phyloP scores from a whole-genome alignment of 805 yeast genomes.

The Myxozyma geophila region DNA sequence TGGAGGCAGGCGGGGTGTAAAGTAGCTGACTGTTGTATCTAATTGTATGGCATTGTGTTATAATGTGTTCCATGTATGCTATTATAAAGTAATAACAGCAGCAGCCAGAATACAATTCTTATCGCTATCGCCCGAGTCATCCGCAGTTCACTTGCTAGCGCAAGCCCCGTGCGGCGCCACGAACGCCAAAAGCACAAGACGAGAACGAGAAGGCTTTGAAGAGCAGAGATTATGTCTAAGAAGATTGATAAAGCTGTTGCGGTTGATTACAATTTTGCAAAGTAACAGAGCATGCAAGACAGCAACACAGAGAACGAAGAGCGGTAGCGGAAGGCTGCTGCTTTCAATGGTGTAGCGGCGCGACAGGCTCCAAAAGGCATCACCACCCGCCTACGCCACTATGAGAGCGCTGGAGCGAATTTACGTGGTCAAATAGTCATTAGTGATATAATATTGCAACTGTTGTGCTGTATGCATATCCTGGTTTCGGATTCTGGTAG shows the following conservation, averaged over 20 bases:
- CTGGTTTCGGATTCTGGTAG: background rate
- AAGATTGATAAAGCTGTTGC: background rate
- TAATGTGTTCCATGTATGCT: background rate
- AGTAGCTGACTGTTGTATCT: background rate
- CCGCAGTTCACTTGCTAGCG: background rate
- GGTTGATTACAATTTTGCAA: background rate
- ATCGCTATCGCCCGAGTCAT: constrained; percentile 18
- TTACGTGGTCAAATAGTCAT: background rate
- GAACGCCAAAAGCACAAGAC: background rate
- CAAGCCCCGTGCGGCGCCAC: constrained; percentile 20
- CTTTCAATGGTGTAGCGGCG: background rate
- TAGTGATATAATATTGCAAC: background rate
- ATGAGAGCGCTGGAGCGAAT: background rate
- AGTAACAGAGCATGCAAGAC: too few relatives aligned
- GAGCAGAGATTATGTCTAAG: too few relatives aligned
- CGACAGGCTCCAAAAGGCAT: background rate
- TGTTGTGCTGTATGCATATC: background rate
- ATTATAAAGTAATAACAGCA: background rate
- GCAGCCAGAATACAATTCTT: background rate
- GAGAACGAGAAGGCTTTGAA: background rate
- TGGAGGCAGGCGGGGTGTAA: background rate
- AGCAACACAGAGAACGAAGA: background rate
- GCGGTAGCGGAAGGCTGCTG: background rate
- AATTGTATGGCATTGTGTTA: too few relatives aligned
- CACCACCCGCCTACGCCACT: background rate